Base-by-base conservation (phyloP, 2,329 filamentous ascomycete species). In the Colletotrichum musicola region DNA sequence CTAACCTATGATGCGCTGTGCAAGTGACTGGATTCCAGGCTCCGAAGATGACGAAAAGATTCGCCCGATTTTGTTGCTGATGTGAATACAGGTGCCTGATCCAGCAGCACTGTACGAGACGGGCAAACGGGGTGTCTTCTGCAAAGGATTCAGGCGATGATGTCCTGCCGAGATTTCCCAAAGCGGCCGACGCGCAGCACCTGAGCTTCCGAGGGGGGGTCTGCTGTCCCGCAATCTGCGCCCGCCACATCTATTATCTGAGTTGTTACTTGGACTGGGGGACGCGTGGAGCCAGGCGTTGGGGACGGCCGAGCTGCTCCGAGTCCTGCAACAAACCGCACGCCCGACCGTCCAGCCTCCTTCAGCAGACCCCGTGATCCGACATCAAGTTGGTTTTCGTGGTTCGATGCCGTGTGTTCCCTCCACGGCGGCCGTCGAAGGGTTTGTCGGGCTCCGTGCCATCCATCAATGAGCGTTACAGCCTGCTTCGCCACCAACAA, bases 221-320 rank as follows among this genome's bases (percentile, higher is more conserved):
- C 2, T 38, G 10, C n/a, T 20, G 4, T 27, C 6, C 47, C 47
- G 44, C 16, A 27, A 42, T 44, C 14, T 27, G 57, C 47, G 27
- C 57, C 4, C 20, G 30, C 30, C 47, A 30, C n/a, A 38, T 25
- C 74, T 73, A 71, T 73, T 63, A 16, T n/a, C 30, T 44, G 38
- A 22, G 7, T n/a, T 16, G 13, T 38, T 12, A 20, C 55, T 57
- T 46, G 35, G 53, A 6, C n/a, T 47, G 6, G 44, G 44, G 18
- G 18, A 16, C 9, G 44, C 16, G 18, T 47, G 44, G 44, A 18
- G 18, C 5, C 16, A 47, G 44, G n/a, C 14, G 6, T 18, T 18
- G 44, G n/a, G 18, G 44, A 47, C 18, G 18, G 44, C n/a, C 18
- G 18, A 20, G 10, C 44, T 35, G 18, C n/a, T n/a, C 16, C 44